Evolutionary conservation across 257 asterid genomes (phyloP).

Genomic region (Agastache rugosa): DNA sequence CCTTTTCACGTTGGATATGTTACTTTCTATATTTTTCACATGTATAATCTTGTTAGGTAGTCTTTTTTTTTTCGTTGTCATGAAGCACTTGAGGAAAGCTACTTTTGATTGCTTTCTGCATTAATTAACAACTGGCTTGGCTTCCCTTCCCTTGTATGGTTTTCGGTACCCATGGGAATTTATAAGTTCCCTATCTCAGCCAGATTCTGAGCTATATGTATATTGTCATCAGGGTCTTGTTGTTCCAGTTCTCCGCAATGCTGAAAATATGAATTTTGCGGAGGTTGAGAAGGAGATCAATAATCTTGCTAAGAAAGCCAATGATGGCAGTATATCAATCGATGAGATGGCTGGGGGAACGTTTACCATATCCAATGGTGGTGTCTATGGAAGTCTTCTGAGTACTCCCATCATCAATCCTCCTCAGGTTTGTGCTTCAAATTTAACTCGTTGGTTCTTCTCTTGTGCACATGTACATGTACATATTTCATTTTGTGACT

Average conservation of each 20-base stretch:
- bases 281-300: constrained; percentile 94
- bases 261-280: constrained; percentile 90
- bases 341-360: constrained; percentile 99
- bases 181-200: background rate
- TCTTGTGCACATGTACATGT: background rate
- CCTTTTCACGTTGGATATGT: background rate
- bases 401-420: constrained; percentile 99
- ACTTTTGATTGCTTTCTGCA: constrained; percentile 5
- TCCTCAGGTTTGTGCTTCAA: constrained; percentile 73
- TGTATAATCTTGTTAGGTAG: constrained; percentile 10
- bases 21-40: background rate
- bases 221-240: constrained; percentile 81
- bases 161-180: background rate
- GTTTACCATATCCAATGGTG: constrained; percentile 96
- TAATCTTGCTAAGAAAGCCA: constrained; percentile 89
- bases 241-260: constrained; percentile 93
- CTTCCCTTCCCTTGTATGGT: background rate
- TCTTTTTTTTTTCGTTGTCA: background rate
- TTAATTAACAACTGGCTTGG: background rate
- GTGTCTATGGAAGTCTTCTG: constrained; percentile 95
- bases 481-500: background rate
- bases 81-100: background rate
- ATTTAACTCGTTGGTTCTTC: background rate
- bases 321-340: constrained; percentile 85
- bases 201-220: constrained; percentile 26